A percentile compares a stretch with the other conserved stretches of the same genome.
Conservation (phyloP, 805 yeast species). For the Candida ficus region DNA sequence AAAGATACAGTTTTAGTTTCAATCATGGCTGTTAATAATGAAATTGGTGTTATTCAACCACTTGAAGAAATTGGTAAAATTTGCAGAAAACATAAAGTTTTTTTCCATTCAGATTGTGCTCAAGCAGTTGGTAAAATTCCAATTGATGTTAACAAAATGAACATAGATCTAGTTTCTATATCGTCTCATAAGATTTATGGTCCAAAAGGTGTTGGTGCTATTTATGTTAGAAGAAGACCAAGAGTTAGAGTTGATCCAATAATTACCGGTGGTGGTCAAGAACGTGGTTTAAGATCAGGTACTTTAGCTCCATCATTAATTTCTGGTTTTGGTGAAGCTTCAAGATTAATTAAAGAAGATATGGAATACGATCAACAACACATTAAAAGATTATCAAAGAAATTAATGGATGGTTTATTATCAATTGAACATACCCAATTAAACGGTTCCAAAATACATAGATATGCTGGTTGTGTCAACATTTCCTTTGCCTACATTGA, state of each 20-base stretch:
- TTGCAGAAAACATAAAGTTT: slow-evolving; percentile 82
- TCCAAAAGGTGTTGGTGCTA: slow-evolving; percentile 96
- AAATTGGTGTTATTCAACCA: slow-evolving; percentile 97
- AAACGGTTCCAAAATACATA: slow-evolving; percentile 73
- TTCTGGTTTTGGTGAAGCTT: slow-evolving; percentile 97
- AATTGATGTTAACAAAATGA: slow-evolving; percentile 87
- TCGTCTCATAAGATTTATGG: slow-evolving; percentile 97
- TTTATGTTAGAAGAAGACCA: slow-evolving; percentile 94
- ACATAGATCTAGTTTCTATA: slow-evolving; percentile 88
- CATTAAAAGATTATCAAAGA: slow-evolving; percentile 65
- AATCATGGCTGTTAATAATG: slow-evolving; percentile 96
- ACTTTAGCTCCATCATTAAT: slow-evolving; percentile 96
- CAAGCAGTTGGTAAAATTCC: slow-evolving; percentile 96
- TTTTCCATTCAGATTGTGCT: slow-evolving; percentile 97
- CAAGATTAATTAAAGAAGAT: slow-evolving; percentile 73
- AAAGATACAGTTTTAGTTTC: slow-evolving; percentile 90
- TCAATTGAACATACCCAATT: slow-evolving; percentile 83
- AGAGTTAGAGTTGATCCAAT: slow-evolving; percentile 95
- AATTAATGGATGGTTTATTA: slow-evolving; percentile 66
- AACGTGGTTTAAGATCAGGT: slow-evolving; percentile 95
- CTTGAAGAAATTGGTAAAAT: slow-evolving; percentile 86
- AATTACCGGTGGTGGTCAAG: slow-evolving; percentile 98
- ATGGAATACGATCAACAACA: slow-evolving; percentile 68
- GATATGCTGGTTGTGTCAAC: slow-evolving; percentile 93
- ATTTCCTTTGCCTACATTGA: slow-evolving; percentile 96